These are phyloP conservation scores for Vigna reflexopilosa DNA, from an alignment of 306 rosid genomes.

Conservation along the genomic window DNA sequence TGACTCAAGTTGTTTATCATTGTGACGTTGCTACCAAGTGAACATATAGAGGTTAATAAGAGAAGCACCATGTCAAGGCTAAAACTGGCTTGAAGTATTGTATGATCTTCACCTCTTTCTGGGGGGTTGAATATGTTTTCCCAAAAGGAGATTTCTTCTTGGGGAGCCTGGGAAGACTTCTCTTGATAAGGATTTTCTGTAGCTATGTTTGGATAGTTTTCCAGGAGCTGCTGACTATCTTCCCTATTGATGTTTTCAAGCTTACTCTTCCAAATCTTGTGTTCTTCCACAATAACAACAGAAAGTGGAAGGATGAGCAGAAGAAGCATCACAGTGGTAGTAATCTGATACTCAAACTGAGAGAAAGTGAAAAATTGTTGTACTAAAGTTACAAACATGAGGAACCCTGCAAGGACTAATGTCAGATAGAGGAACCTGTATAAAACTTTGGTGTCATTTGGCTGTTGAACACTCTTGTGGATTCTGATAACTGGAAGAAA, in stretches of 20 bases:
- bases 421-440: constrained; percentile 61
- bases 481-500: constrained; percentile 54
- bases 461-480: constrained; percentile 38
- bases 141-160: constrained; percentile 34
- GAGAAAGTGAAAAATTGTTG: constrained; percentile 51
- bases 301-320: constrained; percentile 61
- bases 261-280: constrained; percentile 41
- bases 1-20: constrained; percentile 66
- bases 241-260: not conserved
- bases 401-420: constrained; percentile 62
- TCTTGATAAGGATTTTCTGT: constrained; percentile 35
- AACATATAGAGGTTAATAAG: constrained; percentile 56
- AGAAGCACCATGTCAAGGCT: constrained; percentile 57
- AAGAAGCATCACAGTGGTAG: constrained; percentile 50
- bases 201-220: constrained; percentile 28
- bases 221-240: not conserved
- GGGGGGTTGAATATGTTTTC: constrained; percentile 40
- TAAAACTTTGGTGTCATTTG: constrained; percentile 59
- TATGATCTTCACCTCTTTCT: constrained; percentile 59
- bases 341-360: constrained; percentile 43
- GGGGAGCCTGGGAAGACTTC: not conserved
- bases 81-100: constrained; percentile 65
- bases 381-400: constrained; percentile 53
- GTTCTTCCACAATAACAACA: constrained; percentile 59
- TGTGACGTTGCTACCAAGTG: constrained; percentile 62